Evolutionary conservation across 164 flowering plant genomes (phyloP).

Genomic region (Vitis cinerea): DNA sequence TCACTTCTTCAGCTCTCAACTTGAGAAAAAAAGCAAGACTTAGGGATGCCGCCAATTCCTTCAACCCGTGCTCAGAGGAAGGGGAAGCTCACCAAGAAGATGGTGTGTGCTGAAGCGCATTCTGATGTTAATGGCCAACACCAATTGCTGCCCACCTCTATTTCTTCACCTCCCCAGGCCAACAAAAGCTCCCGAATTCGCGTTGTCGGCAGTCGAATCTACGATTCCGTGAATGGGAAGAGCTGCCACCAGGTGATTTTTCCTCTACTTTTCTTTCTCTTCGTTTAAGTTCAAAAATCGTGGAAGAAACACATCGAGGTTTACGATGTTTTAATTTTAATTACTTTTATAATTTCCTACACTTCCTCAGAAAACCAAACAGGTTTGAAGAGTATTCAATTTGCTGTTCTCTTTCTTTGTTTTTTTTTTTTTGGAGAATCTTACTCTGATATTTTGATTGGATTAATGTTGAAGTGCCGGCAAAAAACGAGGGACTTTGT

Average conservation of each 20-base stretch:
- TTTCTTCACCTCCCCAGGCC: constrained; percentile 16
- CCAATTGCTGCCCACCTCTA: not conserved
- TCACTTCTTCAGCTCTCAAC: too few species aligned
- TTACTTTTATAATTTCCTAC: too few species aligned
- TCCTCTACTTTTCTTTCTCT: not conserved
- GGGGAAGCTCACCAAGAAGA: not conserved
- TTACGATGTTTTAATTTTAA: too few species aligned
- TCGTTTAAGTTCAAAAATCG: not conserved
- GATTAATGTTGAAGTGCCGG: constrained; percentile 58
- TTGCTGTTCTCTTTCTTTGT: not conserved
- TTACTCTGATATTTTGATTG: not conserved
- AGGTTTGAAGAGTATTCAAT: not conserved
- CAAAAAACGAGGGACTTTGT: constrained; percentile 67
- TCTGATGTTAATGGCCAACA: not conserved
- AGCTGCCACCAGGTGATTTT: constrained; percentile 73
- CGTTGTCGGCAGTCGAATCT: constrained; percentile 41
- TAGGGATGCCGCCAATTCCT: too few species aligned
- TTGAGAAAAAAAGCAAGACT: too few species aligned
- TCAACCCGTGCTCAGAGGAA: not conserved
- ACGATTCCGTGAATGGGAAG: constrained; percentile 60
- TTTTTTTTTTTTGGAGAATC: not conserved
- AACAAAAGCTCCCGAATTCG: constrained; percentile 48
- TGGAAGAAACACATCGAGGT: too few species aligned
- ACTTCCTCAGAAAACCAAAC: too few species aligned
- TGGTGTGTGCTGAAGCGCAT: not conserved